Evolutionary conservation across 441 rosid species (phyloP).

Genomic region (Corymbia citriodora): DNA sequence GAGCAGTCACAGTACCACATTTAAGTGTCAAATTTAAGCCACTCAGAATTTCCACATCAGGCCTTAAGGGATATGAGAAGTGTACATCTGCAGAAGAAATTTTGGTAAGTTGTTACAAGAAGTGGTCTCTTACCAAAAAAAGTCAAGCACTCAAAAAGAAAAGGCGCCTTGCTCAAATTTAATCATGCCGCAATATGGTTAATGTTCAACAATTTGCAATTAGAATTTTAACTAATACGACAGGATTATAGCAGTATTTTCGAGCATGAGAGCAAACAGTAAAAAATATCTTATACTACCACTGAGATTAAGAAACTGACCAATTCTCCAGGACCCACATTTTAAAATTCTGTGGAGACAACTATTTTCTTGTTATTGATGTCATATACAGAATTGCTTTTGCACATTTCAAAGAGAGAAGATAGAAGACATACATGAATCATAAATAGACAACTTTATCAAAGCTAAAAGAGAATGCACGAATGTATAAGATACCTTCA

Average conservation of each 20-base stretch:
- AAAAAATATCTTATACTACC: background rate
- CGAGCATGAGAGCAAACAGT: background rate
- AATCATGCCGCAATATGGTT: background rate
- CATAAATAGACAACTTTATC: background rate
- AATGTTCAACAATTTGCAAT: background rate
- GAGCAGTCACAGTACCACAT: slow-evolving; percentile 82
- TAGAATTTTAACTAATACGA: background rate
- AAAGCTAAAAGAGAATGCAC: background rate
- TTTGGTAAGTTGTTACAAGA: background rate
- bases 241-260: background rate
- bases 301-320: background rate
- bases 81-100: slow-evolving; percentile 59
- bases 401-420: background rate
- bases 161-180: background rate
- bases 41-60: slow-evolving; percentile 64
- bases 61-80: slow-evolving; percentile 86
- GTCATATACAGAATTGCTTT: background rate
- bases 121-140: background rate
- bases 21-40: slow-evolving; percentile 68
- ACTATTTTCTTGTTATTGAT: background rate
- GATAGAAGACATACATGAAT: background rate
- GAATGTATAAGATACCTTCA: slow-evolving; percentile 44
- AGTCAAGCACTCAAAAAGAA: background rate
- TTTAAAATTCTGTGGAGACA: background rate
- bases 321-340: background rate